phyloP scores from a whole-genome alignment of 163 green algal genomes.

The Trebouxia gelatinosa region DNA sequence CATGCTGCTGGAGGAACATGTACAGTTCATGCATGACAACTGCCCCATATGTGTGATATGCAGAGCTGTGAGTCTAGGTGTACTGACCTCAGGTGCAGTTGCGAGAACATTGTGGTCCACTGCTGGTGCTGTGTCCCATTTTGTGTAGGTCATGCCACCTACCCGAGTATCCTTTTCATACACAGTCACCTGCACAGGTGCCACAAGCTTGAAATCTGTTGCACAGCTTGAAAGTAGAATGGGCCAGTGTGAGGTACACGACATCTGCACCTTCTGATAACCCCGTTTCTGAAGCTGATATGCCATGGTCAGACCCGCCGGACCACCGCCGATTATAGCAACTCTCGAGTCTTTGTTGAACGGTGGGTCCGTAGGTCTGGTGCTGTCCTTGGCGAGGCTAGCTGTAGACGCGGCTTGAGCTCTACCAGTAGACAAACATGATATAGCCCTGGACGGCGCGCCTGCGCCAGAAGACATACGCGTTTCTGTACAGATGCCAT shows the following conservation, averaged over 20 bases:
- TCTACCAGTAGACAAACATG: too few relatives aligned
- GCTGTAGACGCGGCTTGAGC: constrained; percentile 2
- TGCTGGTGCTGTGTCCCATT: constrained; percentile 10
- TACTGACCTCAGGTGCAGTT: background rate
- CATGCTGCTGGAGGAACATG: too few relatives aligned
- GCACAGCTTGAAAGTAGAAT: background rate
- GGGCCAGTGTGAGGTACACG: background rate
- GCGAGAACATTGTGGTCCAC: background rate
- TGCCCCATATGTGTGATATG: too few relatives aligned
- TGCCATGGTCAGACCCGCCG: constrained; percentile 15
- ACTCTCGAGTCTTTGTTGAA: background rate
- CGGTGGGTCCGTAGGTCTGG: background rate
- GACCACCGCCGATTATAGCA: constrained; percentile 11
- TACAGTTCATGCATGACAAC: too few relatives aligned
- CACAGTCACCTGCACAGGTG: background rate
- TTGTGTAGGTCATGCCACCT: constrained; percentile 17
- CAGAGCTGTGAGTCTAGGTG: too few relatives aligned
- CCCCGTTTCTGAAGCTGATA: constrained; percentile 15
- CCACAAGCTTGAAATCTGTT: background rate
- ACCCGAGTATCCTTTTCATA: constrained; percentile 9
- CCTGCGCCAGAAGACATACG: too few relatives aligned
- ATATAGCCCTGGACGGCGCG: too few relatives aligned
- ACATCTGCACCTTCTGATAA: background rate
- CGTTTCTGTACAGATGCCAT: too few relatives aligned
- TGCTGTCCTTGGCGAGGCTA: too few relatives aligned